Evolutionary conservation across 768 basidiomycete species (phyloP), one percentile per base, ranked within the genome.

Genomic region (Amanita jacksonii): DNA sequence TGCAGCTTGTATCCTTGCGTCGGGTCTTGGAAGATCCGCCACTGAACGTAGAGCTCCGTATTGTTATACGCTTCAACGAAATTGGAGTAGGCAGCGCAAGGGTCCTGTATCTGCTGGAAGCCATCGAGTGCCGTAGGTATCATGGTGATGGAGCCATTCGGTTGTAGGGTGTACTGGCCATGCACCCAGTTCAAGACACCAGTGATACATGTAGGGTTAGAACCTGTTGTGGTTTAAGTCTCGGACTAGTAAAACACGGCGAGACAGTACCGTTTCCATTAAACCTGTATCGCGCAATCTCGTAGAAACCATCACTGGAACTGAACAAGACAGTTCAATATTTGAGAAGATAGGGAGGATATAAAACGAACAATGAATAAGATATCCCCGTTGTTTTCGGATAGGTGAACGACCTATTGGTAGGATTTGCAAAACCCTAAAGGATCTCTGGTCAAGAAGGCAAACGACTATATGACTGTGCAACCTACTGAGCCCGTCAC

Each of bases 91-190:
- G 91, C 86, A 1, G 84, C 85, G 56, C 94, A 99, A 0, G 91
- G 84, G 52, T 93, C 85, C 68, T 99, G 91, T 31, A 97, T 74
- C 69, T 94, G 93, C 60, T 96, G 90, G 63, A 78, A 87, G 12
- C 94, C 94, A 59, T 99, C 94, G 13, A 8, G 6, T 18, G 71
- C 75, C 50, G 90, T 74, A 1, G 92, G 87, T 2, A 57, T 63
- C 55, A 90, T 64, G 31, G 74, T 59, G 47, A 98, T 76, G 8
- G 90, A 94, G 5, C 91, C 91, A 56, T 97, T 93, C 41, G 66
- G 16, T 47, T 76, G 64, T 35, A 85, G 62, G 0, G 57, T 47
- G 63, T 82, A 92, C 22, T 61, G 80, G 9, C 96, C 96, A 59
- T 98, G 96, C 50, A 79, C 79, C 87, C 88, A 99, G 54, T 77